phyloP scores from a whole-genome alignment of 2,329 filamentous ascomycete genomes.

The Xylaria sp. region DNA sequence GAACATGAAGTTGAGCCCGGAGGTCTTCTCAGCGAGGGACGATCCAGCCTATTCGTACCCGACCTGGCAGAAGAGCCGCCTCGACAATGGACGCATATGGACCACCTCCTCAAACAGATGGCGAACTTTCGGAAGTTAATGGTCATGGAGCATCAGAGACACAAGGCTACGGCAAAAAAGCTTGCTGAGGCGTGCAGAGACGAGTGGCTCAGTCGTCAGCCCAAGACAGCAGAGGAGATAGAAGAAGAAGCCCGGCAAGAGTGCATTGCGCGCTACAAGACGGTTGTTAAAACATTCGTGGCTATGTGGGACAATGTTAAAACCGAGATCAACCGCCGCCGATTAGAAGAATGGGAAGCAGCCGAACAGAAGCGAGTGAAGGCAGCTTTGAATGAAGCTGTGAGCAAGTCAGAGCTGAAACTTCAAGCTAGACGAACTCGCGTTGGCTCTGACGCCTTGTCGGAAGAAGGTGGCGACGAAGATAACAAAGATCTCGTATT shows the following conservation, averaged over 20 bases:
- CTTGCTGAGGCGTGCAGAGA: constrained; percentile 73
- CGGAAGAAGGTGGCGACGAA: constrained; percentile 37
- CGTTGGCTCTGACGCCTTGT: constrained; percentile 47
- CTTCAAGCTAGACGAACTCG: constrained; percentile 55
- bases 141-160: constrained; percentile 69
- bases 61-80: constrained; percentile 68
- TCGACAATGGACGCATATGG: constrained; percentile 77
- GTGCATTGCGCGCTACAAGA: constrained; percentile 63
- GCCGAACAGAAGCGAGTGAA: constrained; percentile 59
- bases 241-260: constrained; percentile 69
- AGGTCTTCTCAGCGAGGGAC: constrained; percentile 64
- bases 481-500: constrained; percentile 35
- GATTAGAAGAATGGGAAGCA: constrained; percentile 58
- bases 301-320: constrained; percentile 62
- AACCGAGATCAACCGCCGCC: constrained; percentile 54
- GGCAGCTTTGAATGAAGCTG: constrained; percentile 67
- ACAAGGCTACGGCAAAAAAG: constrained; percentile 70
- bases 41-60: constrained; percentile 67
- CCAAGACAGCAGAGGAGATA: constrained; percentile 74
- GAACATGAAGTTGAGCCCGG: constrained; percentile 69
- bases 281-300: constrained; percentile 55
- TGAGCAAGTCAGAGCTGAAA: constrained; percentile 65
- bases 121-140: constrained; percentile 76
- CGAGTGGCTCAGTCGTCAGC: constrained; percentile 67
- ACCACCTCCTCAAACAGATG: constrained; percentile 77